Evolutionary conservation across 2,329 filamentous ascomycete species (phyloP).

Genomic region (Fusarium annulatum): DNA sequence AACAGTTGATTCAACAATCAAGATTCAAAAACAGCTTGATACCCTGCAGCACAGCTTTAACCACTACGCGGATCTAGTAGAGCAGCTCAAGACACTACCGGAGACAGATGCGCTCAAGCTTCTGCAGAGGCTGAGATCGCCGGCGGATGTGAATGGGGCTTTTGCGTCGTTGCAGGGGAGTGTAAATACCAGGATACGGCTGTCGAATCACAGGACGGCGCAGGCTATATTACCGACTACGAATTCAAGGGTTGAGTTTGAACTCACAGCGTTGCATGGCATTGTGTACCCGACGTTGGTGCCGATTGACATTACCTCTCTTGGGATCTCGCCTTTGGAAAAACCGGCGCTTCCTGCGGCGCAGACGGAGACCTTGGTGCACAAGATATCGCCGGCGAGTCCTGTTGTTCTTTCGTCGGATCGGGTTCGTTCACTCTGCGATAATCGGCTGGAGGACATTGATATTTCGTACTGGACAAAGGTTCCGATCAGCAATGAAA

Average conservation of each 20-base stretch:
- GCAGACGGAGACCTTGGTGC: not conserved
- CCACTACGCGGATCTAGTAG: not conserved
- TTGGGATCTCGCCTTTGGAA: not conserved
- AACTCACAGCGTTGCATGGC: not conserved
- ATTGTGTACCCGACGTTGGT: constrained; percentile 2
- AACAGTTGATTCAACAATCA: constrained; percentile 6
- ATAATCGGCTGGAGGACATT: not conserved
- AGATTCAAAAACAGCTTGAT: constrained; percentile 10
- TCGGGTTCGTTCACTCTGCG: not conserved
- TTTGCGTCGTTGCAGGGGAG: not conserved
- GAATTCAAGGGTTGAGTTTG: not conserved
- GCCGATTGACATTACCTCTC: not conserved
- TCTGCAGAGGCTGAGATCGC: not conserved
- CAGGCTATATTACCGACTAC: not conserved
- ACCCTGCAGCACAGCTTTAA: constrained; percentile 1
- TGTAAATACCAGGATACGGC: not conserved
- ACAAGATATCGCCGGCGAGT: not conserved
- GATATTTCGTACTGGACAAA: constrained; percentile 11
- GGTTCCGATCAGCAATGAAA: not conserved
- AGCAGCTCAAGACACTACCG: not conserved
- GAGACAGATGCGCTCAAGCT: constrained; percentile 4
- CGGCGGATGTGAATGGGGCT: not conserved
- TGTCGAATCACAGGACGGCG: not conserved
- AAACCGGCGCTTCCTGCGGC: not conserved
- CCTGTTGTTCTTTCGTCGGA: not conserved